phyloP scores from a whole-genome alignment of 306 rosid genomes.

The Cucumis sativus region Cucumber_9930_V3 NC_026658.2:795501-796000 shows the following conservation, averaged over 20 bases:
- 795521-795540: slow-evolving; percentile 61
- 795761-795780: neutral
- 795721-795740: neutral
- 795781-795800: neutral
- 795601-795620: slow-evolving; percentile 93
- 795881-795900: slow-evolving; percentile 78
- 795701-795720: neutral
- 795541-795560: slow-evolving; percentile 42
- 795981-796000: slow-evolving; percentile 82
- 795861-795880: slow-evolving; percentile 17
- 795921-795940: slow-evolving; percentile 64
- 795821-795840: neutral
- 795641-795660: slow-evolving; percentile 94
- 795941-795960: slow-evolving; percentile 56
- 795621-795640: slow-evolving; percentile 99
- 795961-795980: slow-evolving; percentile 65
- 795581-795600: slow-evolving; percentile 39
- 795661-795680: slow-evolving; percentile 21
- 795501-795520: slow-evolving; percentile 74
- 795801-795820: neutral
- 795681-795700: neutral
- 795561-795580: slow-evolving; percentile 29
- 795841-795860: neutral
- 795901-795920: slow-evolving; percentile 89
- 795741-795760: neutral